Percentiles rank a stretch among this genome's conserved stretches.
phyloP scores from a whole-genome alignment of 148 eudicot species.

The Heliosperma pusillum region DNA sequence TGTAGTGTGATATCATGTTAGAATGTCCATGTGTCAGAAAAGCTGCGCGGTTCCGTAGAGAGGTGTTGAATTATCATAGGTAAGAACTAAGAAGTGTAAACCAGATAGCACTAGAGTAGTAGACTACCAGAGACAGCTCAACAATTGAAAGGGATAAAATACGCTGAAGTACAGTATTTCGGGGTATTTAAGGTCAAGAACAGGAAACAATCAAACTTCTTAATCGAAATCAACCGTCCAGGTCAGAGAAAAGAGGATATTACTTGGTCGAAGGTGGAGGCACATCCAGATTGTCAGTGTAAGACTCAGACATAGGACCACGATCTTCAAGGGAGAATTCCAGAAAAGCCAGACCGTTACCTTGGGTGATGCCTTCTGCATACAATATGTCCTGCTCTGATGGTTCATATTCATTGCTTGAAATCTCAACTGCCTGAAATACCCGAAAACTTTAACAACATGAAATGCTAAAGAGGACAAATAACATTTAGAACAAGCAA shows the following conservation, averaged over 20 bases:
- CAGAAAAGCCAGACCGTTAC: constrained; percentile 90
- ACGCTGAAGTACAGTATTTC: neutral
- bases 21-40: no score
- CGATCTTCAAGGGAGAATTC: constrained; percentile 94
- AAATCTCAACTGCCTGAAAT: constrained; percentile 89
- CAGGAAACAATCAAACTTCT: neutral
- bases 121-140: constrained; percentile 2
- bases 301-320: constrained; percentile 87
- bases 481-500: no score
- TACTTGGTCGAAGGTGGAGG: constrained; percentile 72
- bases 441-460: neutral
- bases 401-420: constrained; percentile 97
- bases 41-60: no score
- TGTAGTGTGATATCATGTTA: no score
- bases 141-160: neutral
- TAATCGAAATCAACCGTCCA: neutral
- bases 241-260: constrained; percentile 3
- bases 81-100: neutral
- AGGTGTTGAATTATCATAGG: neutral
- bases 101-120: neutral
- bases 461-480: constrained; percentile 7
- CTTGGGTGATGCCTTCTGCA: constrained; percentile 96
- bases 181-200: neutral
- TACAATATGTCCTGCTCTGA: constrained; percentile 86
- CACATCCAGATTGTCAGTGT: constrained; percentile 71